Conservation (phyloP, 148 eudicot species). For the Pouteria glomerata region DNA sequence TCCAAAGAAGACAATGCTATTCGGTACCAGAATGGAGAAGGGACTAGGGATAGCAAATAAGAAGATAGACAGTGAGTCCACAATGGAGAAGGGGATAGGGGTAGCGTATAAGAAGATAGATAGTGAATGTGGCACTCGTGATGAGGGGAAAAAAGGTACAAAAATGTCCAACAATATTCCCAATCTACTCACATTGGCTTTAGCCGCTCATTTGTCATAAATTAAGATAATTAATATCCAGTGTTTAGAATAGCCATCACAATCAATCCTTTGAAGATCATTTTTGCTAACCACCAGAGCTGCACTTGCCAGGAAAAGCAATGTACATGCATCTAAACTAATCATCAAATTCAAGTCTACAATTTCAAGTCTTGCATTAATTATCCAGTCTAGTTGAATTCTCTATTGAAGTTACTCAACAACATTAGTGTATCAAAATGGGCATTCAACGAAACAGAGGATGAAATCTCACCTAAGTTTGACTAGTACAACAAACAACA, state of each 20-base stretch:
- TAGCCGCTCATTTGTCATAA: not conserved
- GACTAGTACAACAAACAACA: not conserved
- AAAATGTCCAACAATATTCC: not conserved
- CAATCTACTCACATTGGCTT: not conserved
- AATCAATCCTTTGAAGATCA: not conserved
- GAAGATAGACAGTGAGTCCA: too few species aligned
- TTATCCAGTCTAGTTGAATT: too few species aligned
- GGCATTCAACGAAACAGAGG: not conserved
- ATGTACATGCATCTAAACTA: too few species aligned
- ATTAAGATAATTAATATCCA: too few species aligned
- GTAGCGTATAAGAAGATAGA: too few species aligned
- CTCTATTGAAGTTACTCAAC: too few species aligned
- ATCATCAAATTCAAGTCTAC: too few species aligned
- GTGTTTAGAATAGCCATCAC: not conserved
- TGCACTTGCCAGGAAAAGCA: not conserved
- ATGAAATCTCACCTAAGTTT: not conserved
- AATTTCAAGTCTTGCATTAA: too few species aligned
- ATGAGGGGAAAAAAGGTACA: not conserved
- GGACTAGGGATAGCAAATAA: too few species aligned
- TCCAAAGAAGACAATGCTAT: not conserved
- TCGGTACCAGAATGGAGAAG: too few species aligned
- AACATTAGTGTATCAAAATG: not conserved
- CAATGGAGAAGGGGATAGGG: not conserved
- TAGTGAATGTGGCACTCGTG: too few species aligned
- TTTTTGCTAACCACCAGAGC: not conserved